phyloP scores from a whole-genome alignment of 306 rosid species.

The Cucurbita argyrosperma region DNA sequence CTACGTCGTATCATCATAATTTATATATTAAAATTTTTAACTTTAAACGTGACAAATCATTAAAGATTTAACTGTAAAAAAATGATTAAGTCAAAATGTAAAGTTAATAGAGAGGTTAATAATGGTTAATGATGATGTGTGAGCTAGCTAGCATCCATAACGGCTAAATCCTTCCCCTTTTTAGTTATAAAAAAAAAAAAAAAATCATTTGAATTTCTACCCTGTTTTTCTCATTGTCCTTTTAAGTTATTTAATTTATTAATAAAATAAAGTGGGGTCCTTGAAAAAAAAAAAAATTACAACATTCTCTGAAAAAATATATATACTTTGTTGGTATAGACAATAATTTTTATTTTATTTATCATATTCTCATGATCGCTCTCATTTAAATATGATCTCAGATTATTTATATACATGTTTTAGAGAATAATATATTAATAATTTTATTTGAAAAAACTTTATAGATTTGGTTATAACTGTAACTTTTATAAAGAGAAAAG shows the following conservation, averaged over 20 bases:
- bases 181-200: background rate
- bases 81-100: background rate
- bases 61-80: background rate
- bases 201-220: background rate
- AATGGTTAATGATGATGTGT: background rate
- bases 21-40: background rate
- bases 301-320: too few relatives aligned
- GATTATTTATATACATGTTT: too few relatives aligned
- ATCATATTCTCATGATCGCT: too few relatives aligned
- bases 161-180: background rate
- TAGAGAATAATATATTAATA: background rate
- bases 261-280: background rate
- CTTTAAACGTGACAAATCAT: background rate
- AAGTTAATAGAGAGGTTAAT: background rate
- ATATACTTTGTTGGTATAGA: too few relatives aligned
- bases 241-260: background rate
- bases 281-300: too few relatives aligned
- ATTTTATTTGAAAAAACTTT: background rate
- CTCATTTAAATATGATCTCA: too few relatives aligned
- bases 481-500: background rate
- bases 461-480: background rate
- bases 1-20: too few relatives aligned
- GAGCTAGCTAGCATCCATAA: slow-evolving; percentile 7
- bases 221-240: background rate
- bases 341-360: too few relatives aligned